A percentile compares a stretch with the other conserved stretches of the same genome.
Conservation (phyloP, 2,329 filamentous ascomycete species). For the Curvularia verruculosa region DNA sequence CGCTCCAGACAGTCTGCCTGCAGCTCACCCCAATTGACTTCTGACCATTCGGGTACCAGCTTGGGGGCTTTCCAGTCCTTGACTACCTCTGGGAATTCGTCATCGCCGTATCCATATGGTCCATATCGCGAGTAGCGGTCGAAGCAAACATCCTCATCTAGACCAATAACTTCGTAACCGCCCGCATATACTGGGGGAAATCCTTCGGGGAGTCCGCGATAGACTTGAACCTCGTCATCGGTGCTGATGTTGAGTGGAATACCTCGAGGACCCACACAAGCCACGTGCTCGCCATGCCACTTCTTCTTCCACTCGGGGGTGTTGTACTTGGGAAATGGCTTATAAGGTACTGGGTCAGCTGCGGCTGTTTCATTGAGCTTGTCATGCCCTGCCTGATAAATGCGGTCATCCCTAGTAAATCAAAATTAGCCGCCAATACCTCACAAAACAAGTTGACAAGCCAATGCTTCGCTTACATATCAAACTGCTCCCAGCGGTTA, state of each 20-base stretch:
- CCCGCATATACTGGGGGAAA: constrained; percentile 48
- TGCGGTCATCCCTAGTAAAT: constrained; percentile 45
- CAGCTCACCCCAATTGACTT: constrained; percentile 72
- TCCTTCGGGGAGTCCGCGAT: constrained; percentile 59
- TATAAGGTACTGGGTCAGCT: constrained; percentile 62
- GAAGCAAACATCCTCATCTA: constrained; percentile 65
- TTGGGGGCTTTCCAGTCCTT: constrained; percentile 48
- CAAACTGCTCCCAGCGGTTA: constrained; percentile 56
- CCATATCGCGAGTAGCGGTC: constrained; percentile 61
- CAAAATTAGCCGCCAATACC: constrained; percentile 8
- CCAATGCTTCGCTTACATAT: constrained; percentile 39
- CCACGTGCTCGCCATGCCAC: constrained; percentile 64
- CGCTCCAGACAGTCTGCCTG: constrained; percentile 69
- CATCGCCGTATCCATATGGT: constrained; percentile 64
- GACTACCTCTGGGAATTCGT: constrained; percentile 57
- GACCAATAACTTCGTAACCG: constrained; percentile 47
- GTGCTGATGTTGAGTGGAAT: constrained; percentile 59
- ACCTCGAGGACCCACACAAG: constrained; percentile 68
- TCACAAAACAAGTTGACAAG: too few species aligned
- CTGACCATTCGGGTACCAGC: constrained; percentile 62
- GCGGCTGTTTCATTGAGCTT: constrained; percentile 33
- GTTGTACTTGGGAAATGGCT: constrained; percentile 76
- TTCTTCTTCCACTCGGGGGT: constrained; percentile 63
- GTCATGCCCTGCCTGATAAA: constrained; percentile 47
- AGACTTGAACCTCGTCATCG: constrained; percentile 69